Evolutionary conservation across 805 yeast species (phyloP).

Genomic region (Maudiozyma bulderi): DNA sequence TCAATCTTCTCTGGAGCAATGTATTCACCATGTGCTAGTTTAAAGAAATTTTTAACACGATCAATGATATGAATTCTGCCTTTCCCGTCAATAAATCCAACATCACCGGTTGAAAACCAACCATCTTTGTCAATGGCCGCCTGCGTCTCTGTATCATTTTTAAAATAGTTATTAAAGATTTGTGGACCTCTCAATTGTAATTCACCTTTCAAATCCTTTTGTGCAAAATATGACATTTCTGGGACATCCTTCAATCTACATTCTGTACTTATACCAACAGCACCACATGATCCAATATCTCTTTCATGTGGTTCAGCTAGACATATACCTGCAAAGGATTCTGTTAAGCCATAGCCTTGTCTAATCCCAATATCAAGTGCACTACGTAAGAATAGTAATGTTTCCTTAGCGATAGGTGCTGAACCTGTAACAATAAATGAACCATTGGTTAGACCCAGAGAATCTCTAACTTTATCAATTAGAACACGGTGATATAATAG

Average conservation of each 20-base stretch:
- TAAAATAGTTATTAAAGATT: slow-evolving; percentile 46
- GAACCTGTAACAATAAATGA: slow-evolving; percentile 44
- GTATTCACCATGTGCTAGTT: slow-evolving; percentile 56
- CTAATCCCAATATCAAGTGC: slow-evolving; percentile 43
- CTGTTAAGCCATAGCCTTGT: slow-evolving; percentile 75
- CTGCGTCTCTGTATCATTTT: slow-evolving; percentile 45
- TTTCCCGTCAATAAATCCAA: slow-evolving; percentile 40
- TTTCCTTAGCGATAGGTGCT: slow-evolving; percentile 60
- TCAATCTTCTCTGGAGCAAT: slow-evolving; percentile 72
- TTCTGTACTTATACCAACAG: slow-evolving; percentile 46
- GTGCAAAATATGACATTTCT: slow-evolving; percentile 43
- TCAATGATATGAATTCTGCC: slow-evolving; percentile 59
- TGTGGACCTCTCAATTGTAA: slow-evolving; percentile 57
- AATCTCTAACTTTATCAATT: slow-evolving; percentile 35
- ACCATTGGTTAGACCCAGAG: slow-evolving; percentile 40
- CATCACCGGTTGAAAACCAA: slow-evolving; percentile 63
- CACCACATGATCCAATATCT: slow-evolving; percentile 49
- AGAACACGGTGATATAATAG: slow-evolving; percentile 28
- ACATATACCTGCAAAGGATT: slow-evolving; percentile 56
- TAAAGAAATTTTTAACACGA: slow-evolving; percentile 72
- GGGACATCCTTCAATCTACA: slow-evolving; percentile 56
- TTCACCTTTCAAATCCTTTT: slow-evolving; percentile 47
- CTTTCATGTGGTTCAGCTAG: slow-evolving; percentile 37
- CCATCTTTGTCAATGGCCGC: slow-evolving; percentile 46
- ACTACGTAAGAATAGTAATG: slow-evolving; percentile 53